Conservation (phyloP, 352 stramenopile species). For the Phytophthora litchii region DNA sequence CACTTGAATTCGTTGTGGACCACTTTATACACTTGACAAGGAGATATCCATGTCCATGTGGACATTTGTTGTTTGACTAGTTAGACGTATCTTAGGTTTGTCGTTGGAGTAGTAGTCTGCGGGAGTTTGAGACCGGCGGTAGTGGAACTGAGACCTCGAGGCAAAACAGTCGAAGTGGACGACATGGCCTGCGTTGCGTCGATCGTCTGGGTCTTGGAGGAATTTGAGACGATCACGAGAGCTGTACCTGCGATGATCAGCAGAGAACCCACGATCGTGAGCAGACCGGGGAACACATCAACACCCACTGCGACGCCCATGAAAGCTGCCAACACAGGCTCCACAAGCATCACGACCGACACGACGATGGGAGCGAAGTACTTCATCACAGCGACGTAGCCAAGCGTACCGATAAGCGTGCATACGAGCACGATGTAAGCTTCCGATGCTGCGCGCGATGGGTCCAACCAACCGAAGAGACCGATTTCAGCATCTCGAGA, state of each 20-base stretch:
- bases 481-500: conserved; percentile 74
- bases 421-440: conserved; percentile 88
- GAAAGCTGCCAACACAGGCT: conserved; percentile 78
- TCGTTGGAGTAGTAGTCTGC: conserved; percentile 19
- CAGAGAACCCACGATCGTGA: conserved; percentile 67
- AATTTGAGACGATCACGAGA: conserved; percentile 78
- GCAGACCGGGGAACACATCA: conserved; percentile 73
- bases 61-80: background rate
- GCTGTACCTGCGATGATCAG: conserved; percentile 74
- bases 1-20: too few species aligned
- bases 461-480: conserved; percentile 86
- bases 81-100: conserved; percentile 35
- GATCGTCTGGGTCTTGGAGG: conserved; percentile 80
- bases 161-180: conserved; percentile 46
- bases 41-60: too few species aligned
- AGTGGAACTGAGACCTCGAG: conserved; percentile 42
- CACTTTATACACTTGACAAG: too few species aligned
- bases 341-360: conserved; percentile 89
- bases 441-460: conserved; percentile 70
- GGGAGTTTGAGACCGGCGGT: conserved; percentile 30
- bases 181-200: conserved; percentile 83
- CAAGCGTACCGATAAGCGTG: conserved; percentile 84
- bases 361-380: conserved; percentile 93
- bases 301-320: conserved; percentile 80
- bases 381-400: conserved; percentile 90